These are phyloP conservation scores for Neocallimastix lanati DNA, from an alignment of 192 early-diverging fungal genomes.

Conservation along the genomic window DNA sequence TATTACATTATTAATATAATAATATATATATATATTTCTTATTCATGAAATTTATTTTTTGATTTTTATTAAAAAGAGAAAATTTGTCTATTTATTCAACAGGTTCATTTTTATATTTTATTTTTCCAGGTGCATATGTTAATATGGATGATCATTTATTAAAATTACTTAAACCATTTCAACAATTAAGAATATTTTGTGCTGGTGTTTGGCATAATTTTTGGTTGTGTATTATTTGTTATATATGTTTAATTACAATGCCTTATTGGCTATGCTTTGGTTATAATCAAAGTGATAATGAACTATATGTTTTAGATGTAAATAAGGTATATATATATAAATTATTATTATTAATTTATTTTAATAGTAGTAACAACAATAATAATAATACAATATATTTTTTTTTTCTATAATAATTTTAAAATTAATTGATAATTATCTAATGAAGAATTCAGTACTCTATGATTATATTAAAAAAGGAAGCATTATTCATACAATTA, in stretches of 20 bases:
- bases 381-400: too few species aligned
- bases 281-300: conserved; percentile 30
- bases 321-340: conserved; percentile 13
- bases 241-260: conserved; percentile 18
- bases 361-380: too few species aligned
- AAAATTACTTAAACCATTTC: conserved; percentile 13
- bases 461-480: conserved; percentile 17
- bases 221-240: conserved; percentile 21
- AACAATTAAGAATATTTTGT: conserved; percentile 41
- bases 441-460: conserved; percentile 32
- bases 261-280: conserved; percentile 25
- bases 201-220: conserved; percentile 62
- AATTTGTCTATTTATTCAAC: conserved; percentile 30
- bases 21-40: too few species aligned
- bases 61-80: too few species aligned
- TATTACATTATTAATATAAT: too few species aligned
- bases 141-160: conserved; percentile 26
- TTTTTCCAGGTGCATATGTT: conserved; percentile 67
- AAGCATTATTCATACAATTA: conserved; percentile 16
- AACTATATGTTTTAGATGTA: conserved; percentile 40
- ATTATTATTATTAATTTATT: too few species aligned
- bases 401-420: too few species aligned
- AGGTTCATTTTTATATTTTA: conserved; percentile 44
- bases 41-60: too few species aligned
- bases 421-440: too few species aligned